These are phyloP conservation scores for Aspergillus clavatus DNA, from an alignment of 2,329 filamentous ascomycete species.

Conservation along the genomic window DNA sequence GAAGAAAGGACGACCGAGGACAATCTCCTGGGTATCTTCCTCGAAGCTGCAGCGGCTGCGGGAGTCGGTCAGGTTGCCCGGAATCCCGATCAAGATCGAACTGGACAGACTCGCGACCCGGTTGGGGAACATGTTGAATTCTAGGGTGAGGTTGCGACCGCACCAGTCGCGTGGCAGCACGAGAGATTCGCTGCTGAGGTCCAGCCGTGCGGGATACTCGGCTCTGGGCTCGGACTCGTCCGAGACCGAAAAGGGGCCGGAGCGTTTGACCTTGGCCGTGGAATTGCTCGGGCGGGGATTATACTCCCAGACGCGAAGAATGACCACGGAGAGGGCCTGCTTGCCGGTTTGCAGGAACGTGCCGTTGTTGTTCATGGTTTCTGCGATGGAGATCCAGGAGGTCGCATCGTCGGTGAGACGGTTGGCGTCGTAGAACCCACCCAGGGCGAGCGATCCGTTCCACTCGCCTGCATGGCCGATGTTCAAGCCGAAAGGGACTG, in stretches of 20 bases:
- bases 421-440: conserved; percentile 6
- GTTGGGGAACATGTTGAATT: neutral
- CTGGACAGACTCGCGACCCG: neutral
- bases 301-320: neutral
- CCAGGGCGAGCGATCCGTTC: conserved; percentile 2
- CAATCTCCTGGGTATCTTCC: neutral
- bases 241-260: neutral
- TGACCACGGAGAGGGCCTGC: neutral
- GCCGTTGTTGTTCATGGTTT: conserved; percentile 1
- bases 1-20: conserved; percentile 5
- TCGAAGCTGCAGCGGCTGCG: neutral
- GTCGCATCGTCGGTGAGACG: conserved; percentile 4
- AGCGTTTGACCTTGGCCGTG: neutral
- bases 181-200: neutral
- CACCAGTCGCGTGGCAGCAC: neutral
- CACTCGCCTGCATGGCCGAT: conserved; percentile 1
- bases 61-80: neutral
- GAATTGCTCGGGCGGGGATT: neutral
- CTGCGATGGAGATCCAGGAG: conserved; percentile 3
- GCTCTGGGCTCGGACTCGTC: neutral
- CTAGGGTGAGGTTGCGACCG: neutral
- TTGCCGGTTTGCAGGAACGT: conserved; percentile 1
- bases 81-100: neutral
- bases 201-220: neutral
- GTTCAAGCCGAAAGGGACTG: conserved; percentile 4